These are phyloP conservation scores for Melanopsichium pennsylvanicum DNA, from an alignment of 1,284 basidiomycete genomes.

Conservation along the genomic window DNA sequence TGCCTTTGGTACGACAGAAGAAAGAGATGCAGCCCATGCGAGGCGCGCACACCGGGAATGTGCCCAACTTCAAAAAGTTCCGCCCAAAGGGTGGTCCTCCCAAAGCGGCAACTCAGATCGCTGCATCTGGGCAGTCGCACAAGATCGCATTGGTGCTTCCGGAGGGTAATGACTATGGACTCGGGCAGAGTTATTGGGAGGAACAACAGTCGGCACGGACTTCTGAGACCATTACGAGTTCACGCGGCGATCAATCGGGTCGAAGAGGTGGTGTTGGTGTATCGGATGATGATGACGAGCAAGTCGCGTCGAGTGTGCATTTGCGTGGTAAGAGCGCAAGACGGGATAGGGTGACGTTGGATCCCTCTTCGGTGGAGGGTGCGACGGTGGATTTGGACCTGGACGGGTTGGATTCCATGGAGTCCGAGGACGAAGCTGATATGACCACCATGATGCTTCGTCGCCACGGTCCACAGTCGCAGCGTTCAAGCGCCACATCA, in stretches of 20 bases:
- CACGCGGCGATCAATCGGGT: not conserved
- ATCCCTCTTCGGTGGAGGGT: conserved; percentile 14
- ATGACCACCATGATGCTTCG: conserved; percentile 30
- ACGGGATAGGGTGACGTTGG: conserved; percentile 13
- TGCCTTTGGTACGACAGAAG: conserved; percentile 44
- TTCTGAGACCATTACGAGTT: not conserved
- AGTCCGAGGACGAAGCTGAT: conserved; percentile 29
- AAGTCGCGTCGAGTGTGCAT: not conserved
- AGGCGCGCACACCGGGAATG: not conserved
- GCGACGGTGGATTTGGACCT: conserved; percentile 14
- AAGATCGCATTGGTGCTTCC: conserved; percentile 28
- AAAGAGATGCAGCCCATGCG: not conserved
- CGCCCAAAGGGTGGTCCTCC: conserved; percentile 22
- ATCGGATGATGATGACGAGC: conserved; percentile 13
- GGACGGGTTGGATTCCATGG: conserved; percentile 34
- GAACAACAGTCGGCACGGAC: not conserved
- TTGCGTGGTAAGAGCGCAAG: not conserved
- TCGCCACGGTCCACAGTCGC: conserved; percentile 14
- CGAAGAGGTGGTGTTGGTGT: too few relatives aligned
- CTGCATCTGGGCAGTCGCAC: too few relatives aligned
- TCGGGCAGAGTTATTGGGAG: conserved; percentile 31
- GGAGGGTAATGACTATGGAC: conserved; percentile 36
- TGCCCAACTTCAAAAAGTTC: conserved; percentile 48
- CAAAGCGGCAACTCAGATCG: too few relatives aligned
- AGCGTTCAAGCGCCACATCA: not conserved